phyloP scores from a whole-genome alignment of 768 basidiomycete genomes.

The Candolleomyces eurysporus region DNA sequence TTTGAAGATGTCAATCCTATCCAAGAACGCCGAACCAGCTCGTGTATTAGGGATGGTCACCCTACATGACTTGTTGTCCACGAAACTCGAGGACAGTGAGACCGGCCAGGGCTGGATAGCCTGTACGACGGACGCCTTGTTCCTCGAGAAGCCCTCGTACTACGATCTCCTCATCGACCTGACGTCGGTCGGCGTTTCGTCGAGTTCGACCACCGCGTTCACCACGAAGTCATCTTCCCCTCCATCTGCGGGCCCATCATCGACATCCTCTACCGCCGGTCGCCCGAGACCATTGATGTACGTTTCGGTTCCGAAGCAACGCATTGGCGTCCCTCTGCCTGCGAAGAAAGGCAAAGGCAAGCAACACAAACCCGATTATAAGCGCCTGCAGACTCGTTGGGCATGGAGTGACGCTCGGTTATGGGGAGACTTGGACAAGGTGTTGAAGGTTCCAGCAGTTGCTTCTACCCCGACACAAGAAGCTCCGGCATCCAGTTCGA shows the following conservation, averaged over 20 bases:
- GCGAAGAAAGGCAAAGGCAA: neutral
- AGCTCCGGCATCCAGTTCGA: neutral
- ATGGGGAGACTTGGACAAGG: slow-evolving; percentile 7
- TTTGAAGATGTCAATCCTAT: neutral
- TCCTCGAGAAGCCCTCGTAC: slow-evolving; percentile 73
- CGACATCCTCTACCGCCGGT: neutral
- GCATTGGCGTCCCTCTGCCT: neutral
- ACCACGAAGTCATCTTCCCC: neutral
- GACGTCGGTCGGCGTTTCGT: slow-evolving; percentile 31
- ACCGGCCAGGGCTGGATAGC: slow-evolving; percentile 79
- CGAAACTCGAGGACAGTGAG: slow-evolving; percentile 39
- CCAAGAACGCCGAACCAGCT: slow-evolving; percentile 49
- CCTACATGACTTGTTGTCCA: slow-evolving; percentile 52
- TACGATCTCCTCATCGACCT: slow-evolving; percentile 84
- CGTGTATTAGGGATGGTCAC: slow-evolving; percentile 81
- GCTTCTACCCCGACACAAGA: too few species aligned
- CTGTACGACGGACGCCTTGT: slow-evolving; percentile 85
- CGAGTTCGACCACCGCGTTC: neutral
- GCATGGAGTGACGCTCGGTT: slow-evolving; percentile 9
- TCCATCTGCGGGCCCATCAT: neutral
- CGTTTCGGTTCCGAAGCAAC: slow-evolving; percentile 1
- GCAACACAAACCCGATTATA: neutral
- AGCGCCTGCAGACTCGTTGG: slow-evolving; percentile 6
- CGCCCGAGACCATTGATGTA: slow-evolving; percentile 8
- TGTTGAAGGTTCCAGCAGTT: neutral